Evolutionary conservation across 495 filamentous ascomycete genomes (phyloP), one percentile per base, ranked within the genome.

Genomic region (Amorphotheca resinae): DNA sequence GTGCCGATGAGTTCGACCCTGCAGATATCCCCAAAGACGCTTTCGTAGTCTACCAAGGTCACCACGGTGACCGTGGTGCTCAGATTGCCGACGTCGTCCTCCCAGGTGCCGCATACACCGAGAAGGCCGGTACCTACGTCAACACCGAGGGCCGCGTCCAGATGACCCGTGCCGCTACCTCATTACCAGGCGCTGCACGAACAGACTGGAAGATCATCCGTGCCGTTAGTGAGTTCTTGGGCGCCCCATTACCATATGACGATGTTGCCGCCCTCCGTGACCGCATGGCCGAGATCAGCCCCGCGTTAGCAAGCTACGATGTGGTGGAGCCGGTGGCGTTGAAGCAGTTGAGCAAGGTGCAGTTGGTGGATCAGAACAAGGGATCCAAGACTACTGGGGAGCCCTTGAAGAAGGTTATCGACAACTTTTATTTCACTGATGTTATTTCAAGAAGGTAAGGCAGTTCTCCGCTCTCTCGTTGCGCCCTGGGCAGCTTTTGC

Each of bases 131-230:
- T 22, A 98, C 91, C 11, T 96, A 89, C 48, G 73, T 98, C 64
- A 98, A 96, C 72, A 96, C 91, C 8, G 91, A 98, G 61, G 91
- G 91, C 32, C 81, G 91, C 47, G 84, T 86, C 11, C 91, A 98
- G 66, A 79, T 96, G 64, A 87, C 84, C 34, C 79, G 91, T 48
- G 80, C 82, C 15, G 91, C 91, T 2, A 88, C 85, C 18, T 79
- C 77, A 30, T 65, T 91, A 42, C 82, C 84, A 35, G 91, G 91
- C 43, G 91, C 87, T 42, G 76, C 88, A 38, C 75, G 91, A 51
- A 88, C 93, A 49, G 91, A 98, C 62, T 98, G 91, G 91, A 96
- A 95, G 71, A 96, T 98, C 52, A 76, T 98, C 51, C 85, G 91
- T 42, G 91, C 91, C 1, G 71, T 69, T 45, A 85, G 80, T 60